Evolutionary conservation across 352 stramenopile genomes (phyloP), one percentile per base, ranked within the genome.

Genomic region (Elongisporangium prolatum): DNA sequence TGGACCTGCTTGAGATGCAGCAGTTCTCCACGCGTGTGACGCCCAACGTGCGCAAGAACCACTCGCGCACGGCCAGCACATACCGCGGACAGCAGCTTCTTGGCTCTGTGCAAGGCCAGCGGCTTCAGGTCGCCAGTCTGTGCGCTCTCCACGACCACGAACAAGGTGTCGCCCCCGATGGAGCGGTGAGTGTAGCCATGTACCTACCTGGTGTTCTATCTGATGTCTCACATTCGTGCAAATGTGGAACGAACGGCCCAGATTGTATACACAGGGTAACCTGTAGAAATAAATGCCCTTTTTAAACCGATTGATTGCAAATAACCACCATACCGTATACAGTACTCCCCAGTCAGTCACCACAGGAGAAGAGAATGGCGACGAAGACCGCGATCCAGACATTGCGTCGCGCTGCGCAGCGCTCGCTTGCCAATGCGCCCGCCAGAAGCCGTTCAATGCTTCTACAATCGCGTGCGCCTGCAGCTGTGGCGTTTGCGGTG

Each of bases 1-100:
- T 89, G 65, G 82, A 90, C 53, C 65, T 74, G 56, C 71, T 88
- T 61, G 63, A 61, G 37, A 87, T 85, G 49, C 77, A 84, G 20
- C 64, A 82, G 16, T 89, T 92, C 53, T 88, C 82, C 8, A 88
- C 72, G 0, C 76, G 75, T 48, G 44, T 71, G 11, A 67, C 67
- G 37, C 61, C 71, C 18, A 57, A 61, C 0, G 65, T 78, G 14
- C 77, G 76, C 20, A 75, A 68, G 57, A 69, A 74, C 17, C 67
- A 90, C 56, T 50, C 61, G 18, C 25, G 58, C 10, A 89, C 80
- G 24, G 72, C 82, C 5, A 81, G 75, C 56, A 84, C 74, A 13
- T 90, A 76, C 20, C 77, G 80, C 53, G 82, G 82, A 1, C 80
- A 92, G 69, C 82, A 90, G 54, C 56, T 92, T 1, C 68, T 92